phyloP scores from a whole-genome alignment of 2,329 filamentous ascomycete genomes.

The Diaporthe citrichinensis region DNA sequence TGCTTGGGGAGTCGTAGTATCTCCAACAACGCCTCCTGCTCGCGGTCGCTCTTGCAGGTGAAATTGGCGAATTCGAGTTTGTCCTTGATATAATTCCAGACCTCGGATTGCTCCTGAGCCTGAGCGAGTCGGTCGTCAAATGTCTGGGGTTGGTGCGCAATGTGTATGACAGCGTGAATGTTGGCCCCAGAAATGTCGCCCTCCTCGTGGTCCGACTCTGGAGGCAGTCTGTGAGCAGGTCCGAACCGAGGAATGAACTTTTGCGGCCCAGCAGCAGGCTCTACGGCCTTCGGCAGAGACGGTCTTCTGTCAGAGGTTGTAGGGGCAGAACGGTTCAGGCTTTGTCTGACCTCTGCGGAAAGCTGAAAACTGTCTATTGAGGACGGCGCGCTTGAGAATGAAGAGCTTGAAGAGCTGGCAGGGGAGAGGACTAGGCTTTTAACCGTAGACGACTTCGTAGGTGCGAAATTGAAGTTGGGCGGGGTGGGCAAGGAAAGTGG shows the following conservation, averaged over 20 bases:
- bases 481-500: background rate
- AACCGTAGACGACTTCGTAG: background rate
- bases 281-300: background rate
- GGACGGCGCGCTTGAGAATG: background rate
- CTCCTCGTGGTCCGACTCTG: background rate
- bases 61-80: background rate
- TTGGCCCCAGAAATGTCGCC: background rate
- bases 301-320: background rate
- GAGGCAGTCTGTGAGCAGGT: background rate
- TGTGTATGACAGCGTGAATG: background rate
- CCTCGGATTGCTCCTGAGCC: background rate
- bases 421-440: background rate
- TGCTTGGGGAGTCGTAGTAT: background rate
- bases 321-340: background rate
- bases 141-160: too few species aligned
- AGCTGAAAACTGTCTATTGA: background rate
- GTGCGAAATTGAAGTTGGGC: background rate
- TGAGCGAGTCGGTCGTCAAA: background rate
- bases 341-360: background rate
- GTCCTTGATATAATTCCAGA: background rate
- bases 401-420: background rate
- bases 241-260: conserved; percentile 5
- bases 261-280: background rate
- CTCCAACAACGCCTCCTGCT: background rate
- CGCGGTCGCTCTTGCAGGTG: background rate